Evolutionary conservation across 169 alveolate species (phyloP).

Genomic region (Eimeria praecox): DNA sequence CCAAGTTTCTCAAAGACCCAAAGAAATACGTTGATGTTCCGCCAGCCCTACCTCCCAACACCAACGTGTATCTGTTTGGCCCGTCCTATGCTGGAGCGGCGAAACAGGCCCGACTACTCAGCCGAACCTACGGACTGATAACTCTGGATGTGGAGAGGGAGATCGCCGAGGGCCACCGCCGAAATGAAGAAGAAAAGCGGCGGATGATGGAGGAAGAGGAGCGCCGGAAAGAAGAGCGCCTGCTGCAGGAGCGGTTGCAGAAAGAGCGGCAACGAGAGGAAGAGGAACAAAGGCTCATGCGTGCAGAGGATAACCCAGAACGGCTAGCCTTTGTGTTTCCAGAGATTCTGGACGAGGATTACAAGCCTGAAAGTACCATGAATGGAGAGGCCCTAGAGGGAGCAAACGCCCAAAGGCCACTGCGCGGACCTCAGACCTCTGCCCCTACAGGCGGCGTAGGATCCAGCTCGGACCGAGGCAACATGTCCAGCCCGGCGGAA

Average conservation of each 20-base stretch:
- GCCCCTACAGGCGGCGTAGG: not conserved
- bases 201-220: conserved; percentile 39
- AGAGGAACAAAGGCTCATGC: conserved; percentile 46
- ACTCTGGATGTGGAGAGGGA: conserved; percentile 33
- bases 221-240: conserved; percentile 14
- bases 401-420: not conserved
- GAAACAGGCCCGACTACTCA: conserved; percentile 57
- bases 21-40: conserved; percentile 43
- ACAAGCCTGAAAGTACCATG: not conserved
- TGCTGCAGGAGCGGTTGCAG: conserved; percentile 38
- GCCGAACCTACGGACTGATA: conserved; percentile 46
- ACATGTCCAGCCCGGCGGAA: not conserved
- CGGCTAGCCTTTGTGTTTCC: conserved; percentile 25
- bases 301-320: conserved; percentile 28
- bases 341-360: not conserved
- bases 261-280: conserved; percentile 40
- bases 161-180: conserved; percentile 54
- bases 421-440: not conserved
- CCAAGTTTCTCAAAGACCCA: conserved; percentile 49
- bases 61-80: conserved; percentile 57
- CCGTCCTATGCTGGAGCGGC: conserved; percentile 47
- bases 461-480: not conserved
- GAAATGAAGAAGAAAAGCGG: conserved; percentile 25
- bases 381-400: not conserved
- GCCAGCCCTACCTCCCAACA: conserved; percentile 58